phyloP scores from a whole-genome alignment of 2,329 filamentous ascomycete species.

The Cyphellophora attinorum region DNA sequence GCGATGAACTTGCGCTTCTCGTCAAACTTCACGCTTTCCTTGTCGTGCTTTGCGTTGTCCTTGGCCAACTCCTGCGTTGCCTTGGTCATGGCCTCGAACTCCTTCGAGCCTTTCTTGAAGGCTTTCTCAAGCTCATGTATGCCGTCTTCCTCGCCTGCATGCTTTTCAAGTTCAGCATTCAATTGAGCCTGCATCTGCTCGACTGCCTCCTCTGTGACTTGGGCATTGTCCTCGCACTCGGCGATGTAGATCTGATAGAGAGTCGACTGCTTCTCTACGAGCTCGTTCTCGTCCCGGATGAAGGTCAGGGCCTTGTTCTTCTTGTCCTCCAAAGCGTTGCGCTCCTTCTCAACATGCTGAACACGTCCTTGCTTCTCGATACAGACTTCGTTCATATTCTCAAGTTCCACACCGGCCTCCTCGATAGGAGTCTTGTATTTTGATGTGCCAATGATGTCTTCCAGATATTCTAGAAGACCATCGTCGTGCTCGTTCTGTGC shows the following conservation, averaged over 20 bases:
- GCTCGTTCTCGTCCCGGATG: conserved; percentile 86
- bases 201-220: conserved; percentile 81
- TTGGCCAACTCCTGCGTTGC: conserved; percentile 69
- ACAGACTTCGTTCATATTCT: conserved; percentile 87
- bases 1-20: conserved; percentile 93
- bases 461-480: conserved; percentile 87
- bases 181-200: conserved; percentile 82
- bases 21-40: conserved; percentile 93
- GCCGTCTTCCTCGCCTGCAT: conserved; percentile 76
- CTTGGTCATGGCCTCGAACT: conserved; percentile 75
- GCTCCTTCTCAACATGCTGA: conserved; percentile 97
- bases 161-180: conserved; percentile 79
- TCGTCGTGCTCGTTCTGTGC: conserved; percentile 92
- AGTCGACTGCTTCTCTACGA: conserved; percentile 78
- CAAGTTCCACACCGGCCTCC: conserved; percentile 80
- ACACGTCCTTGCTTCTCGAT: conserved; percentile 91
- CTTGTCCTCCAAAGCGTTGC: conserved; percentile 84
- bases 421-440: conserved; percentile 98
- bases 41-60: conserved; percentile 86
- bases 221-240: conserved; percentile 80
- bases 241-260: conserved; percentile 86
- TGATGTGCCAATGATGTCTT: conserved; percentile 97
- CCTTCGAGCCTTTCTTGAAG: conserved; percentile 72
- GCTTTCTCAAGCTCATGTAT: conserved; percentile 84
- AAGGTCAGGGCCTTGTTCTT: conserved; percentile 89